A percentile compares a stretch with the other conserved stretches of the same genome.
phyloP scores from a whole-genome alignment of 306 rosid species.

The Quercus suber region DNA sequence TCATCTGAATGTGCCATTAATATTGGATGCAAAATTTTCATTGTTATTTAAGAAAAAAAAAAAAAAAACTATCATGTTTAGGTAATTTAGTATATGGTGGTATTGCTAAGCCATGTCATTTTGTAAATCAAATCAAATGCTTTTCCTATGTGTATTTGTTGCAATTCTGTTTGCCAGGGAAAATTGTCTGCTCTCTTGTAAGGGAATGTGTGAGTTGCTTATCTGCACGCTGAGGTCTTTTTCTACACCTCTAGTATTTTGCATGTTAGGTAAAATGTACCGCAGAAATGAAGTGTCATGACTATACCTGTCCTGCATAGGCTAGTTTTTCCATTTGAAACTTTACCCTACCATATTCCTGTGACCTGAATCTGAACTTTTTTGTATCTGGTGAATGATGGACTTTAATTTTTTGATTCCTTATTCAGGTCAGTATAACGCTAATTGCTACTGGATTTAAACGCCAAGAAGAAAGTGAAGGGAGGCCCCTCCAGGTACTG shows the following conservation, averaged over 20 bases:
- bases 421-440: conserved; percentile 86
- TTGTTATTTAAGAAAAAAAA: too few relatives aligned
- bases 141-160: background rate
- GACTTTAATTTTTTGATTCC: conserved; percentile 20
- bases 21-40: too few relatives aligned
- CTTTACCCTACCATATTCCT: conserved; percentile 1
- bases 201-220: background rate
- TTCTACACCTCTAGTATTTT: background rate
- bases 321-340: background rate
- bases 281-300: background rate
- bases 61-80: too few relatives aligned
- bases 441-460: conserved; percentile 97
- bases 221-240: background rate
- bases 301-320: background rate
- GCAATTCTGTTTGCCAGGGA: background rate
- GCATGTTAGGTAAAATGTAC: background rate
- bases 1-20: background rate
- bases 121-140: background rate
- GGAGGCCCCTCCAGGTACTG: conserved; percentile 69
- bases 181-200: background rate
- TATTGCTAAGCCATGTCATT: background rate
- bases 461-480: conserved; percentile 96
- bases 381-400: background rate
- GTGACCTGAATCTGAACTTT: background rate
- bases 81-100: too few relatives aligned